A percentile compares a stretch with the other conserved stretches of the same genome.
Conservation (phyloP, 495 filamentous ascomycete species). For the Penicillium verhagenii region DNA sequence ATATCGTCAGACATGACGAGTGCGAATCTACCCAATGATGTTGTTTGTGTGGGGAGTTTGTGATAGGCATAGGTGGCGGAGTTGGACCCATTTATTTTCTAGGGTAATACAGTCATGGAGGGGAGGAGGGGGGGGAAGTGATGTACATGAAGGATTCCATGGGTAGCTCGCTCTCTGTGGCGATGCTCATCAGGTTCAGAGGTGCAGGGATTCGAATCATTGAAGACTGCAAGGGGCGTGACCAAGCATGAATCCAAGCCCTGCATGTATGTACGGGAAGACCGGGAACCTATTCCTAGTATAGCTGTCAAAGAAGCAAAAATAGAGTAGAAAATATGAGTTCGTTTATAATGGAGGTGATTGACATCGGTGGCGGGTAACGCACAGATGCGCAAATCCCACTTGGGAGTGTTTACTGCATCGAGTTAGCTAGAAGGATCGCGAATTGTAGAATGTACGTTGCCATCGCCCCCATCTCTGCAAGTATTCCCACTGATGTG, state of each 20-base stretch:
- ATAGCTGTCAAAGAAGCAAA: background rate
- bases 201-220: too few relatives aligned
- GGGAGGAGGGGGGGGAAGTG: background rate
- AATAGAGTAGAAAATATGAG: background rate
- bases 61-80: background rate
- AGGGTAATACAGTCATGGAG: background rate
- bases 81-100: background rate
- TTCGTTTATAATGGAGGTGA: background rate
- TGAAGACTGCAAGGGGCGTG: background rate
- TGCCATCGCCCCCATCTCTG: background rate
- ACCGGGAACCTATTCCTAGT: background rate
- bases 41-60: background rate
- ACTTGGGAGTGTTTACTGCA: background rate
- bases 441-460: background rate
- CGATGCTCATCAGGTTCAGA: background rate
- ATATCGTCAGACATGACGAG: slow-evolving; percentile 1
- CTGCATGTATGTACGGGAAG: background rate
- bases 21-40: background rate
- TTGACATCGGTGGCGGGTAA: background rate
- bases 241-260: background rate
- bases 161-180: background rate
- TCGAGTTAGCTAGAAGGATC: background rate
- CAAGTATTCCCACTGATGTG: background rate
- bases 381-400: background rate
- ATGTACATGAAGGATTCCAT: background rate